Base-by-base conservation (phyloP, 768 basidiomycete genomes). In the Leucogyrophana mollusca region DNA sequence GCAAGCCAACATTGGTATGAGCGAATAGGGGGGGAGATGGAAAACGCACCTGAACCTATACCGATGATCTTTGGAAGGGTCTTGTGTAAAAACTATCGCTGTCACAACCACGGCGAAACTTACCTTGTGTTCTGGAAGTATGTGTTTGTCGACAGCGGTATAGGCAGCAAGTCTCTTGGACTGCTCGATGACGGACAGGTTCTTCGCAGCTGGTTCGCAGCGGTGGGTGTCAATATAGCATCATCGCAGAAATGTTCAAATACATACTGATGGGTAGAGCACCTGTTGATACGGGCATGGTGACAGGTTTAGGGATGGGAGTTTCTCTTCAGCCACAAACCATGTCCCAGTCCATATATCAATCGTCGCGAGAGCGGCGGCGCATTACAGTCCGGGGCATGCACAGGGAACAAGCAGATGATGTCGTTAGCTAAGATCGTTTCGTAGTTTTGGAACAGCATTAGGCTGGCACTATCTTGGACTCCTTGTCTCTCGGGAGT, bases 141-240 rank as follows among this genome's bases (percentile, higher is more conserved):
- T 77, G 68, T 97, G 88, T 40, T 82, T 77, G 62, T 98, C 95
- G 2, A 99, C 95, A 0, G 96, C 96, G 1, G 90, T 88, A 69
- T 82, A 94, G 3, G 96, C 96, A 8, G 96, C 96, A 14, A 95
- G 76, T 43, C 80, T 77, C 69, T 99, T 99, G 14, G 93, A 83
- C 43, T 77, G 76, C 57, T 98, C 95, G 33, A 98, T 72, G 4
- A 62, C 60, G 33, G 72, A 73, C 54, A 80, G 57, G 16, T 55
- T 57, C 2, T 40, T 49, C 32, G 20, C 17, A 25, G 23, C 52
- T 56, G 7, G 40, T 22, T 14, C 17, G 25, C 25, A 25, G 2
- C 18, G 10, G 24, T 60, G 38, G 44, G 4, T 14, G 18, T 45
- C 14, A 21, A 13, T 30, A 7, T 13, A 13, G 13, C 7, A 30